These are phyloP conservation scores for Pythium rishiriense DNA, from an alignment of 352 stramenopile species.

Conservation along the genomic window DNA sequence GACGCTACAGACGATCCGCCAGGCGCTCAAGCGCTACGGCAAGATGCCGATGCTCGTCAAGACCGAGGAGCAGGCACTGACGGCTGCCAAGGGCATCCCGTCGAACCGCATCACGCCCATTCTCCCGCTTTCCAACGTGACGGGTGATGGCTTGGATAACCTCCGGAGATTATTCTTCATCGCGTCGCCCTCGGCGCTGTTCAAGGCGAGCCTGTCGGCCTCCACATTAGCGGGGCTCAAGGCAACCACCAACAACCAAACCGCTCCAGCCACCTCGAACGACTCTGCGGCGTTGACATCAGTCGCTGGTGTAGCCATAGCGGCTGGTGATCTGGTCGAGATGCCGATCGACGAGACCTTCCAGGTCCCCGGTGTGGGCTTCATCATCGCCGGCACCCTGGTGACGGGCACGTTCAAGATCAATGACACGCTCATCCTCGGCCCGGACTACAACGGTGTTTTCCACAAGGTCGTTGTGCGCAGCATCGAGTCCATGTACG, in stretches of 20 bases:
- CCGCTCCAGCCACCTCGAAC: not conserved
- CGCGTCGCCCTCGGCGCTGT: conserved; percentile 66
- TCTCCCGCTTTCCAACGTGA: conserved; percentile 97
- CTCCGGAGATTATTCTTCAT: conserved; percentile 71
- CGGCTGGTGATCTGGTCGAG: conserved; percentile 50
- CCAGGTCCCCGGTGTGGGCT: conserved; percentile 93
- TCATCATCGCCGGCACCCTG: conserved; percentile 94
- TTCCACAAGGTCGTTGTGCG: conserved; percentile 88
- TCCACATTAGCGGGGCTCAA: conserved; percentile 63
- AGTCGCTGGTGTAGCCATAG: not conserved
- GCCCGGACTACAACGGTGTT: conserved; percentile 86
- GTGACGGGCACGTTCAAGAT: conserved; percentile 89
- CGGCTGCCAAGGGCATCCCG: conserved; percentile 86
- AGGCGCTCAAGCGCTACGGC: conserved; percentile 84
- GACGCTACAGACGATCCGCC: conserved; percentile 88
- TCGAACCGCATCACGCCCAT: conserved; percentile 95
- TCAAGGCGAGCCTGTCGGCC: conserved; percentile 66
- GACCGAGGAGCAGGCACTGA: conserved; percentile 78
- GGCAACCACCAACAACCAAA: conserved; percentile 54
- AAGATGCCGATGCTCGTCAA: conserved; percentile 95
- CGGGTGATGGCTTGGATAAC: conserved; percentile 90
- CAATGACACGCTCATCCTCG: conserved; percentile 88
- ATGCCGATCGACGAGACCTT: conserved; percentile 90
- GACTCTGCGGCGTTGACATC: conserved; percentile 7
- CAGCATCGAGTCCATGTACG: conserved; percentile 90